These are phyloP conservation scores for Colletotrichum sp. DNA, from an alignment of 2,329 filamentous ascomycete genomes.

Conservation along the genomic window DNA sequence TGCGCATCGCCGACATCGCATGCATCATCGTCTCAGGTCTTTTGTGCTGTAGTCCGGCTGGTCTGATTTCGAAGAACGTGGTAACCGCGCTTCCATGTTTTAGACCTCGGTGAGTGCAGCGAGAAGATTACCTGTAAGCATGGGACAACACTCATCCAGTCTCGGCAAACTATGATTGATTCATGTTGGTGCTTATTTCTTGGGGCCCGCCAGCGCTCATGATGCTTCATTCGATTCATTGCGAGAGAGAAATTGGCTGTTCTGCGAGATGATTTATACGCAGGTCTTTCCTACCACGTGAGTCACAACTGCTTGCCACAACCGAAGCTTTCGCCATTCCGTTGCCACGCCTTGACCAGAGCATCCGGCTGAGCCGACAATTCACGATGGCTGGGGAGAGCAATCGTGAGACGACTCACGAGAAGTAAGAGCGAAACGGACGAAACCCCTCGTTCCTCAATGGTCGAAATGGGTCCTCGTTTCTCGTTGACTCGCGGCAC, in stretches of 20 bases:
- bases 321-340: not conserved
- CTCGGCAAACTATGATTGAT: not conserved
- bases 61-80: not conserved
- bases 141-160: not conserved
- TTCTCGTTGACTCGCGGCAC: constrained; percentile 13
- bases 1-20: constrained; percentile 14
- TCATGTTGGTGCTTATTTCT: not conserved
- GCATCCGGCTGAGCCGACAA: not conserved
- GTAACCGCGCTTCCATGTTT: not conserved
- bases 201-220: not conserved
- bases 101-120: not conserved
- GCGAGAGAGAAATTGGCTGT: not conserved
- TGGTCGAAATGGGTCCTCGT: not conserved
- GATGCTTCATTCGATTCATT: not conserved
- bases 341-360: not conserved
- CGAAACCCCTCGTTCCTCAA: not conserved
- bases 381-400: not conserved
- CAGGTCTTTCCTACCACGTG: not conserved
- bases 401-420: not conserved
- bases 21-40: not conserved
- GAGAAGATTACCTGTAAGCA: not conserved
- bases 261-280: not conserved
- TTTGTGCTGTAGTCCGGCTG: not conserved
- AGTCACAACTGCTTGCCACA: not conserved
- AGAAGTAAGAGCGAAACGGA: not conserved